Evolutionary conservation across 2,329 filamentous ascomycete genomes (phyloP).

Genomic region (Fusarium goolgardi): DNA sequence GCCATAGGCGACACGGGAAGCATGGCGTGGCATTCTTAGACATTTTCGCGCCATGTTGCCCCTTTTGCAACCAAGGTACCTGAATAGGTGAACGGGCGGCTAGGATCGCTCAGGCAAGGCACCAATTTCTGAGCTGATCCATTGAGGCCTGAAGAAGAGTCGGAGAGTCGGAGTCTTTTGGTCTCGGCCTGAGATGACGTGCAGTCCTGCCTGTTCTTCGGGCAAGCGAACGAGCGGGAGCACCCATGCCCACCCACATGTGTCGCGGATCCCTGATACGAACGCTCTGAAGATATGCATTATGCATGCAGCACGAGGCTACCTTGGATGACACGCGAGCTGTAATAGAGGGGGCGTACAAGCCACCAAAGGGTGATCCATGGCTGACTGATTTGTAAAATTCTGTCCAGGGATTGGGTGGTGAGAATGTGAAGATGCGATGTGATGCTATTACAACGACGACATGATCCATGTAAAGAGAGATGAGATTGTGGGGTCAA

Average conservation of each 20-base stretch:
- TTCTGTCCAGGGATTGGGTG: not conserved
- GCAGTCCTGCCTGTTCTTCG: conserved; percentile 27
- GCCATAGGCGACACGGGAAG: not conserved
- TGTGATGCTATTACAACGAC: not conserved
- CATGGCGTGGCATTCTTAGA: conserved; percentile 11
- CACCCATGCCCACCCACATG: conserved; percentile 35
- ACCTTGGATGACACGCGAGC: conserved; percentile 13
- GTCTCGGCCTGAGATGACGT: conserved; percentile 46
- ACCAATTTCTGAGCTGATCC: conserved; percentile 6
- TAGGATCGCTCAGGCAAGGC: conserved; percentile 17
- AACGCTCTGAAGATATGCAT: conserved; percentile 14
- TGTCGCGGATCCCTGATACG: conserved; percentile 26
- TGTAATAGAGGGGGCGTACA: conserved; percentile 24
- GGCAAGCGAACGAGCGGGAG: conserved; percentile 39
- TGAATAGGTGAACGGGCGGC: not conserved
- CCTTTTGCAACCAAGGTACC: not conserved
- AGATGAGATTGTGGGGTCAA: conserved; percentile 40
- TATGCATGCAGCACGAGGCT: conserved; percentile 6
- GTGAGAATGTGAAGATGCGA: conserved; percentile 1
- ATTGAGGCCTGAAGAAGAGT: conserved; percentile 35
- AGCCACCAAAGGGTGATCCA: conserved; percentile 14
- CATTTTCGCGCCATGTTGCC: conserved; percentile 16
- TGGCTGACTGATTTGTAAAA: not conserved
- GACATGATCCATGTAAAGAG: conserved; percentile 25
- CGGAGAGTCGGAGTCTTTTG: not conserved